phyloP scores from a whole-genome alignment of 2,329 filamentous ascomycete genomes.

The Pestalotiopsis sp. region DNA sequence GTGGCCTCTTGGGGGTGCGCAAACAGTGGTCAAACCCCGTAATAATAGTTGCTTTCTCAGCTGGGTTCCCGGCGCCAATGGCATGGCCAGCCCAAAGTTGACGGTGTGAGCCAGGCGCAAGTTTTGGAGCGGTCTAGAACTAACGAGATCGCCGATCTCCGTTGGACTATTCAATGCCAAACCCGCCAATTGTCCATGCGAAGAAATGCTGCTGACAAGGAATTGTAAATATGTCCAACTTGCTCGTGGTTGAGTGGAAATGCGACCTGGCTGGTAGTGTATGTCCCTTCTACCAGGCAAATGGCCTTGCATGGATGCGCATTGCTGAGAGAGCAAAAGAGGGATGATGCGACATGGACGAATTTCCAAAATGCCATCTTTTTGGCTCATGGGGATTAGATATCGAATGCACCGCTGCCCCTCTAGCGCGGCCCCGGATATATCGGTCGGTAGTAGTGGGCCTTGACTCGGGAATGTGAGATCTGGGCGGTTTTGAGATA shows the following conservation, averaged over 20 bases:
- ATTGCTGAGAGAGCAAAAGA: neutral
- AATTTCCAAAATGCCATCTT: constrained; percentile 1
- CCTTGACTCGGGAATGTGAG: constrained; percentile 4
- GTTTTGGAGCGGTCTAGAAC: constrained; percentile 6
- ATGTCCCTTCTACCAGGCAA: neutral
- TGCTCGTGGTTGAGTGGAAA: neutral
- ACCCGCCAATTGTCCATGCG: neutral
- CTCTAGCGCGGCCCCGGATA: neutral
- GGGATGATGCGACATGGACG: neutral
- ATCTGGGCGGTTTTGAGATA: neutral
- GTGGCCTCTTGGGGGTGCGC: neutral
- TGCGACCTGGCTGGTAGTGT: neutral
- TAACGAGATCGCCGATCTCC: neutral
- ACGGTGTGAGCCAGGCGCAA: neutral
- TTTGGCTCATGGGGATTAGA: neutral
- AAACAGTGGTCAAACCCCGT: neutral
- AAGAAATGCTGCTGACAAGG: neutral
- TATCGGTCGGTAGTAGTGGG: constrained; percentile 2
- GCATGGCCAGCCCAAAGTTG: neutral
- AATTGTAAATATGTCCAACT: neutral
- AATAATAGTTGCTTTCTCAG: constrained; percentile 3
- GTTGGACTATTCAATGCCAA: constrained; percentile 7
- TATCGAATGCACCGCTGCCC: neutral
- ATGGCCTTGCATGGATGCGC: neutral
- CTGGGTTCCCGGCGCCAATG: neutral